phyloP scores from a whole-genome alignment of 352 stramenopile species.

The Thalassiosira ordinaria region DNA sequence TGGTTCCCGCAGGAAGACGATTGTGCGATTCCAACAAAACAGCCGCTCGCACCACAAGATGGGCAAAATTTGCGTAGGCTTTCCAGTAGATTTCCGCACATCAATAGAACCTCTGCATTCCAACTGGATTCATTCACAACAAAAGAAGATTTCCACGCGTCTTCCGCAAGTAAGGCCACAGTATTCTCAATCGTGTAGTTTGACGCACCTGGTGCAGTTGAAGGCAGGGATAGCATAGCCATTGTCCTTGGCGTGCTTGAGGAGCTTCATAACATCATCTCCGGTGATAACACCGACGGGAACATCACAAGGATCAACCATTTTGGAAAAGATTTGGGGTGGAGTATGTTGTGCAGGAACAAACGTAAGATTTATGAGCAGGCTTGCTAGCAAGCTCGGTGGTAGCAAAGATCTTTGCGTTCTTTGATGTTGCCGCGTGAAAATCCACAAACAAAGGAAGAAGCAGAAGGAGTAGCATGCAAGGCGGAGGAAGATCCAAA shows the following conservation, averaged over 20 bases:
- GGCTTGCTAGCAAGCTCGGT: too few species aligned
- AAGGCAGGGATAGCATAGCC: constrained; percentile 97
- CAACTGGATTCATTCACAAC: too few species aligned
- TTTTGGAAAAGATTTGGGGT: constrained; percentile 26
- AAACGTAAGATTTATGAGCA: neutral
- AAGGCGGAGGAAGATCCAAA: neutral
- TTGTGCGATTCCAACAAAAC: too few species aligned
- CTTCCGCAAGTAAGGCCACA: too few species aligned
- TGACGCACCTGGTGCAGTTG: constrained; percentile 90
- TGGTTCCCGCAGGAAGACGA: too few species aligned
- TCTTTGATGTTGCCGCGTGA: too few species aligned
- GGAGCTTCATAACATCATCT: constrained; percentile 80
- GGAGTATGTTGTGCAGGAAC: neutral
- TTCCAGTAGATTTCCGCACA: neutral
- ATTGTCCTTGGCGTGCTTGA: constrained; percentile 81
- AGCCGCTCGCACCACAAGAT: too few species aligned
- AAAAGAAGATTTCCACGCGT: neutral
- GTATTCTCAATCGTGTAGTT: too few species aligned
- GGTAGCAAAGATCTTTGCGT: too few species aligned
- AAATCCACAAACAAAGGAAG: neutral
- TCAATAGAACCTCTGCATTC: neutral
- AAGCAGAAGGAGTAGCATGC: too few species aligned
- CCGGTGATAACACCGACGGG: constrained; percentile 77
- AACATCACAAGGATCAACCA: constrained; percentile 54
- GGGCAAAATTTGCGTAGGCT: too few species aligned